A percentile compares a stretch with the other conserved stretches of the same genome.
These are phyloP conservation scores for Populus hybrid DNA, from an alignment of 441 rosid genomes.

Conservation along the genomic window DNA sequence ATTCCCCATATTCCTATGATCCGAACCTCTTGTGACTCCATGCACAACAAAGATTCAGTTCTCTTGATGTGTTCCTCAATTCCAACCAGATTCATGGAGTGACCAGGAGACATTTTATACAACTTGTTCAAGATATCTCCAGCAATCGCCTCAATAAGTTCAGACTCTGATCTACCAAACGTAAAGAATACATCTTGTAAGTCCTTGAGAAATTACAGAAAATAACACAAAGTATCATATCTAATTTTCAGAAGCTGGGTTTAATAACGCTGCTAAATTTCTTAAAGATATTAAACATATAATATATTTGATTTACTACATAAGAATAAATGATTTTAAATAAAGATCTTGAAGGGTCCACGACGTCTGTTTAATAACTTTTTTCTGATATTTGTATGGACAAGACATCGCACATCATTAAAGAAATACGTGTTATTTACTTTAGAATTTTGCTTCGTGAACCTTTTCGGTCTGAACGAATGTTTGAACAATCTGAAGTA, in stretches of 20 bases:
- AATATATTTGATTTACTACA: background rate
- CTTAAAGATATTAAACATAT: too few species aligned
- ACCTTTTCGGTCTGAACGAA: too few species aligned
- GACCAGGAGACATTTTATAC: background rate
- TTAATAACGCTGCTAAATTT: too few species aligned
- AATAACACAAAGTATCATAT: too few species aligned
- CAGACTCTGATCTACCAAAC: background rate
- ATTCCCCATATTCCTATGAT: slow-evolving; percentile 3
- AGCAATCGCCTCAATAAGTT: background rate
- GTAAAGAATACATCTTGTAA: background rate
- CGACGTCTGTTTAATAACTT: background rate
- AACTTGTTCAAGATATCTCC: background rate
- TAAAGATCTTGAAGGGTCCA: background rate
- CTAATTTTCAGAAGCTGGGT: too few species aligned
- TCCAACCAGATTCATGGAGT: background rate
- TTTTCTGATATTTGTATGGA: background rate
- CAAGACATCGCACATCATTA: background rate
- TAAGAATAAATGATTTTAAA: too few species aligned
- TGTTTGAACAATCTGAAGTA: background rate
- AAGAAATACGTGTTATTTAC: background rate
- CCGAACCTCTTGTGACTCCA: background rate
- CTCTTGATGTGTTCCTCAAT: background rate
- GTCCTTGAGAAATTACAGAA: background rate
- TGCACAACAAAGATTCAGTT: background rate
- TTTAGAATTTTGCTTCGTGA: background rate